phyloP scores from a whole-genome alignment of 1,284 basidiomycete genomes.

The Leccinum ambiguum region DNA sequence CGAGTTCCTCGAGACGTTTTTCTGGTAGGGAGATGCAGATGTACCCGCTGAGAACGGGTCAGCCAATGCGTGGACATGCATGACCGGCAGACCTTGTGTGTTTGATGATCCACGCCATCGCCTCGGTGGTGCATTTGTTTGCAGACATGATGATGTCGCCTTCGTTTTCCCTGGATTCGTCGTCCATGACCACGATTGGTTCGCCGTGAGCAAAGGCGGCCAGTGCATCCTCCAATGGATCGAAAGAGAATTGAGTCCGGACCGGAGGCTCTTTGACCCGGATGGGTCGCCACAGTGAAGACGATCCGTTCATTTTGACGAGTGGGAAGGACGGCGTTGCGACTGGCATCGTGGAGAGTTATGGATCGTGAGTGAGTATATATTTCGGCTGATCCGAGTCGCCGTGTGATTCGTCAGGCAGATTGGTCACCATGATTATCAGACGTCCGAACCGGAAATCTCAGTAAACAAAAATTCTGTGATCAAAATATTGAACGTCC shows the following conservation, averaged over 20 bases:
- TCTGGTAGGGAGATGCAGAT: conserved; percentile 89
- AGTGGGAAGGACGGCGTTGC: background rate
- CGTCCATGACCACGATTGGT: conserved; percentile 95
- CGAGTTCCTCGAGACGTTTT: conserved; percentile 75
- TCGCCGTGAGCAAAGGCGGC: conserved; percentile 81
- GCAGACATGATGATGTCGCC: conserved; percentile 91
- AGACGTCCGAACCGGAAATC: background rate
- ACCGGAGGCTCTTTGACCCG: conserved; percentile 4
- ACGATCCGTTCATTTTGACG: conserved; percentile 18
- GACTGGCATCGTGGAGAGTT: conserved; percentile 14
- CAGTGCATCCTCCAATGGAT: conserved; percentile 79
- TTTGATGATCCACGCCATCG: conserved; percentile 99
- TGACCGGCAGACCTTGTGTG: conserved; percentile 76
- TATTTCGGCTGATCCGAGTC: background rate
- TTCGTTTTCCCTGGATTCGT: conserved; percentile 92
- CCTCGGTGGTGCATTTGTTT: conserved; percentile 82
- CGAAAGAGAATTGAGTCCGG: conserved; percentile 51
- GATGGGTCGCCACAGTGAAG: conserved; percentile 23
- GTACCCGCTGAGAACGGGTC: conserved; percentile 69
- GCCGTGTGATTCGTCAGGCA: background rate
- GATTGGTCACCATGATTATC: background rate
- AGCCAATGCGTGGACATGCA: conserved; percentile 4
- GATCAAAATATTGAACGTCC: too few relatives aligned
- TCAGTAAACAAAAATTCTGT: background rate
- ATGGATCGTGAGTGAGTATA: background rate